phyloP scores from a whole-genome alignment of 441 rosid genomes.

The Viola pubescens region DNA sequence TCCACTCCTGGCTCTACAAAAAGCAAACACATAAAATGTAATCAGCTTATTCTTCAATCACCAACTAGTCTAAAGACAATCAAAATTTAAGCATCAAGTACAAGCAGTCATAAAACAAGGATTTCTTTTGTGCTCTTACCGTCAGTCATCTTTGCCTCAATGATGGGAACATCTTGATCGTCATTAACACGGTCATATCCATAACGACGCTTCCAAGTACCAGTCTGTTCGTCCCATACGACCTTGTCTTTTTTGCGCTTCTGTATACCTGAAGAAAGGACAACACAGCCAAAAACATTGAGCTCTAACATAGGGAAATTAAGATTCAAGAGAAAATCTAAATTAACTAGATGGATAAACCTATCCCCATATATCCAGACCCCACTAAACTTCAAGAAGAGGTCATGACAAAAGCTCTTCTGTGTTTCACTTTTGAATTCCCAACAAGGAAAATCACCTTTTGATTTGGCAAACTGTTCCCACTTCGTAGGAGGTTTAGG shows the following conservation, averaged over 20 bases:
- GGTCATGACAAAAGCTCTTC: neutral
- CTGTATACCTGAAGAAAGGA: slow-evolving; percentile 55
- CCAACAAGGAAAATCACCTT: slow-evolving; percentile 34
- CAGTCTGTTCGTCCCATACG: slow-evolving; percentile 77
- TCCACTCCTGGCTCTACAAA: slow-evolving; percentile 72
- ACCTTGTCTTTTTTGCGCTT: slow-evolving; percentile 78
- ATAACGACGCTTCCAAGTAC: slow-evolving; percentile 72
- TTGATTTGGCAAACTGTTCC: slow-evolving; percentile 53
- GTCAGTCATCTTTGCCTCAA: slow-evolving; percentile 82
- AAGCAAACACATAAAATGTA: slow-evolving; percentile 8
- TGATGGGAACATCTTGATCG: slow-evolving; percentile 74
- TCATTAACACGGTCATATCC: slow-evolving; percentile 92
- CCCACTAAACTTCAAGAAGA: neutral
- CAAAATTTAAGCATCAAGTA: neutral
- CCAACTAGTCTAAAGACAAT: neutral
- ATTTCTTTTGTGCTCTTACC: slow-evolving; percentile 30
- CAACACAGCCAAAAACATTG: neutral
- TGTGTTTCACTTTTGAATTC: neutral
- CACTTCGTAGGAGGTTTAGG: slow-evolving; percentile 62
- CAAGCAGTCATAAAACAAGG: neutral
- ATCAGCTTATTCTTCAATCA: neutral
- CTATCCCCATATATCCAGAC: neutral
- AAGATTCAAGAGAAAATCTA: neutral
- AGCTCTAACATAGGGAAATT: neutral
- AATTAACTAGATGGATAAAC: slow-evolving; percentile 3